phyloP scores from a whole-genome alignment of 2,329 filamentous ascomycete genomes.

The Herpotrichia juniperi region DNA sequence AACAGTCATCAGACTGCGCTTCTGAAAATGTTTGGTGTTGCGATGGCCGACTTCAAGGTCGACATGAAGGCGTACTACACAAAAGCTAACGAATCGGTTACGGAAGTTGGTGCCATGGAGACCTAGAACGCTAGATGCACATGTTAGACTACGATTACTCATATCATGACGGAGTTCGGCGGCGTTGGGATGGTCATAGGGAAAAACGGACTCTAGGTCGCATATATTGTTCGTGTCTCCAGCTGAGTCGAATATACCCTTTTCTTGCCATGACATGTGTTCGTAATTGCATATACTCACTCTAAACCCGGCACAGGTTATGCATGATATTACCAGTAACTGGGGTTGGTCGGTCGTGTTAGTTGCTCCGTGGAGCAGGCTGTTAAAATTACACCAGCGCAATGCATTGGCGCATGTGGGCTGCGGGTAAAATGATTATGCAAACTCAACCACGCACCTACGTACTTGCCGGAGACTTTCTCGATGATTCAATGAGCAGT shows the following conservation, averaged over 20 bases:
- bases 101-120: conserved; percentile 59
- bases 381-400: no score
- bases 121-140: conserved; percentile 34
- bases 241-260: conserved; percentile 3
- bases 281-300: no score
- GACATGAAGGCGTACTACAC: conserved; percentile 70
- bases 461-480: no score
- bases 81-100: conserved; percentile 45
- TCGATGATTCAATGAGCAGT: no score
- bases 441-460: no score
- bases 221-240: conserved; percentile 1
- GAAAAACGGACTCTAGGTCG: neutral
- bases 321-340: no score
- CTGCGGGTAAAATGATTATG: no score
- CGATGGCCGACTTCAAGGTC: conserved; percentile 88
- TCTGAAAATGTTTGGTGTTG: conserved; percentile 91
- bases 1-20: conserved; percentile 92
- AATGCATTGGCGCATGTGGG: no score
- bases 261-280: conserved; percentile 4
- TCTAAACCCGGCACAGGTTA: no score
- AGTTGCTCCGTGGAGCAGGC: no score
- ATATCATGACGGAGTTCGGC: conserved; percentile 1
- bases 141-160: neutral
- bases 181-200: neutral
- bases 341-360: no score